Evolutionary conservation across 2,329 filamentous ascomycete genomes (phyloP).

Genomic region (Sporothrix phasma): DNA sequence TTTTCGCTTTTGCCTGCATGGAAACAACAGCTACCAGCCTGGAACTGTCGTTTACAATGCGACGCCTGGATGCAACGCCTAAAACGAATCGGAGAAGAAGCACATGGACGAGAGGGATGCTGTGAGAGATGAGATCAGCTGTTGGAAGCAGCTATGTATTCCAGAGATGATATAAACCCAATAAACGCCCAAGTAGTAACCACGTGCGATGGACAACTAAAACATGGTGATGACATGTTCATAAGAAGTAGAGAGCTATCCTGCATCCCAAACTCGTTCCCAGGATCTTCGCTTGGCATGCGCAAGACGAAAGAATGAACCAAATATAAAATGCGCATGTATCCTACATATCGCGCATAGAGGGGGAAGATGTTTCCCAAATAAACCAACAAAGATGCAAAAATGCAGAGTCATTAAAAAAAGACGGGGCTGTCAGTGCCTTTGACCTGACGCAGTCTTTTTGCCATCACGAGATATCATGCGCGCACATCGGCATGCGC

Average conservation of each 20-base stretch:
- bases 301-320: background rate
- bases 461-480: background rate
- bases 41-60: too few species aligned
- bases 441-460: background rate
- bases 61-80: too few species aligned
- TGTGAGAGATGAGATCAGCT: too few species aligned
- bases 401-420: background rate
- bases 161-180: background rate
- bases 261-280: background rate
- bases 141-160: background rate
- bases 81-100: too few species aligned
- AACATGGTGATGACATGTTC: background rate
- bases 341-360: background rate
- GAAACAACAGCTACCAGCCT: too few species aligned
- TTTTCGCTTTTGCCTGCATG: too few species aligned
- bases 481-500: background rate
- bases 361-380: background rate
- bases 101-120: too few species aligned
- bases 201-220: background rate
- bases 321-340: background rate
- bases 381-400: background rate
- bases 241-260: background rate
- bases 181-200: background rate
- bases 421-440: background rate
- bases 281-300: background rate